Conservation (phyloP, 2,329 filamentous ascomycete genomes). For the Teratosphaeria nubilosa region DNA sequence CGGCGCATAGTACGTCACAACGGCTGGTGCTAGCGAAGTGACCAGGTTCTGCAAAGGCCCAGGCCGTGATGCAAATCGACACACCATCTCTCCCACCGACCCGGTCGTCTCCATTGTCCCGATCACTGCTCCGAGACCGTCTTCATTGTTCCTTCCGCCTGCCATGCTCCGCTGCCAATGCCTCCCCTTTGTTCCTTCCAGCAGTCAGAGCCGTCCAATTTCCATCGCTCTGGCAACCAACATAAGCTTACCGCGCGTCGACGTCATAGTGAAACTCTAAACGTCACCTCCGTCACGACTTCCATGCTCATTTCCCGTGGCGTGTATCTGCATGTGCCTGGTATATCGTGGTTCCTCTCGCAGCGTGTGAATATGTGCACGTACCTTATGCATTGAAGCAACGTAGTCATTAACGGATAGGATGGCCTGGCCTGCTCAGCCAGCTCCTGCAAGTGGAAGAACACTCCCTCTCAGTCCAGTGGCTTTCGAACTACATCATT, state of each 20-base stretch:
- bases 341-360: background rate
- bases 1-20: background rate
- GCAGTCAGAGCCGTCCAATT: background rate
- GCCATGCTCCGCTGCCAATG: background rate
- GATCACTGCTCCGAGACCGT: background rate
- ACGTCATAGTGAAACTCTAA: background rate
- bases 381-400: too few species aligned
- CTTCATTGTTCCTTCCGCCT: background rate
- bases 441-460: too few species aligned
- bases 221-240: background rate
- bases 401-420: too few species aligned
- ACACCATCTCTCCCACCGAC: background rate
- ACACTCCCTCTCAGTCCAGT: too few species aligned
- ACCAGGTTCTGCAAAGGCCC: background rate
- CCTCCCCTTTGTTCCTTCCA: background rate
- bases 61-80: background rate
- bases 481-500: too few species aligned
- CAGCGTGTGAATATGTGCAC: background rate
- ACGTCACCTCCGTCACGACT: background rate
- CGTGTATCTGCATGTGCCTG: background rate
- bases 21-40: background rate
- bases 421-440: too few species aligned
- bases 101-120: background rate
- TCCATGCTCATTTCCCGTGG: background rate
- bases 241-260: background rate